Evolutionary conservation across 2,329 filamentous ascomycete genomes (phyloP).

Genomic region (Aspergillus luchuensis): DNA sequence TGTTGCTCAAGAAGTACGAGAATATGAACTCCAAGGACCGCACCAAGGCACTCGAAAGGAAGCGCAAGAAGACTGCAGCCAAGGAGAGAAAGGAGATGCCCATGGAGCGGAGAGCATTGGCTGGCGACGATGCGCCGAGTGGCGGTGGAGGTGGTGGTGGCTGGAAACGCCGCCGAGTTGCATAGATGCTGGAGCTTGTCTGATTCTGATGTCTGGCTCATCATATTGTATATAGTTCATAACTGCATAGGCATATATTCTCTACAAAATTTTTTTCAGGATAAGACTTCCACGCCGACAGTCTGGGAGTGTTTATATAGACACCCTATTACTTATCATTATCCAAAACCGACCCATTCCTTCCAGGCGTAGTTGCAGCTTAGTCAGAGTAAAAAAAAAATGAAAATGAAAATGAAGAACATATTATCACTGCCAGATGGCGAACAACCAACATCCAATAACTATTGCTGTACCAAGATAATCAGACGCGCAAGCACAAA

Average conservation of each 20-base stretch:
- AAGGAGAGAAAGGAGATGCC: constrained; percentile 83
- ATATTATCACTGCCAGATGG: constrained; percentile 7
- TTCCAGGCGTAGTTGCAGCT: constrained; percentile 6
- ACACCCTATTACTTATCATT: constrained; percentile 20
- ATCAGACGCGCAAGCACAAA: constrained; percentile 14
- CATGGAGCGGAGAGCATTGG: constrained; percentile 50
- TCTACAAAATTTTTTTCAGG: not conserved
- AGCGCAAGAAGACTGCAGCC: constrained; percentile 82
- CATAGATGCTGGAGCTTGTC: constrained; percentile 18
- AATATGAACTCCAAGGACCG: constrained; percentile 83
- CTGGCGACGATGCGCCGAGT: constrained; percentile 24
- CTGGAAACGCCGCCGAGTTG: constrained; percentile 32
- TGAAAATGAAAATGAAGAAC: constrained; percentile 1
- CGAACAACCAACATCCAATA: constrained; percentile 16
- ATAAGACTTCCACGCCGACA: not conserved
- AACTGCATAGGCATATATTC: not conserved
- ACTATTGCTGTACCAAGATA: constrained; percentile 8
- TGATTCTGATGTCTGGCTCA: not conserved
- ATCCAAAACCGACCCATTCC: constrained; percentile 15
- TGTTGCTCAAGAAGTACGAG: constrained; percentile 76
- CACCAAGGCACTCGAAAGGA: constrained; percentile 80
- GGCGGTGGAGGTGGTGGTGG: constrained; percentile 24
- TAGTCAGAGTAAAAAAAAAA: constrained; percentile 2
- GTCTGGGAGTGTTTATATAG: constrained; percentile 2
- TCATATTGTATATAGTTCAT: constrained; percentile 2